Evolutionary conservation across 805 yeast species (phyloP), one percentile per base, ranked within the genome.

Genomic region (Sugiyamaella qingdaonensis): DNA sequence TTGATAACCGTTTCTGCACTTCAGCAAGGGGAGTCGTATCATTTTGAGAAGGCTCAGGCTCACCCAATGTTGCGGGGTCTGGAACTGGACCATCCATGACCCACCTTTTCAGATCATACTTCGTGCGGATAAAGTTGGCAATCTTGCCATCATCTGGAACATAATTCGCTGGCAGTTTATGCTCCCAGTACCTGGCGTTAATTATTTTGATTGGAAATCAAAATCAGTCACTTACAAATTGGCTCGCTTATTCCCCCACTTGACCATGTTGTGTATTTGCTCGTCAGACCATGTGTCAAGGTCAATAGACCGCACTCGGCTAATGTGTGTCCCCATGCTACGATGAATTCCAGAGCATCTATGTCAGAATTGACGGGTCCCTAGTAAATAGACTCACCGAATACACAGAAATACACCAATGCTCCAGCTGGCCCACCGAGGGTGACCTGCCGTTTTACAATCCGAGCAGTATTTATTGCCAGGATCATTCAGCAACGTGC

Each of bases 351-450:
- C 99, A 1, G 97, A 91, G 70, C 99, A 92, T 49, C 63, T 57
- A 53, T 11, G 29, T 19, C 19, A 5, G 4, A 29, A 41, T 24
- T 29, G 10, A 36, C 19, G n/a, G 18, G 24, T 33, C 16, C n/a
- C n/a, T 4, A 19, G 3, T 35, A 48, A 43, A 29, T 29, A 16
- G 11, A 33, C 61, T 13, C 42, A 64, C 60, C 75, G 57, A 58
- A 92, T 92, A 69, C 99, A 92, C 41, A 92, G 79, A 64, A 94
- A 91, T 53, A 94, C 82, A 21, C 99, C 99, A 51, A 92, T 69
- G 61, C 86, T 90, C 97, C 97, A 92, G 16, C 95, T 85, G 10
- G 98, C 97, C 99, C 99, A 92, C 51, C 98, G 78, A 19, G 99
- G 99, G 69, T 92, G 95, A 34, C 85, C 78, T 11, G 92, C 79